Conservation (phyloP, 768 basidiomycete species). For the Udeniomyces megalosporus region DNA sequence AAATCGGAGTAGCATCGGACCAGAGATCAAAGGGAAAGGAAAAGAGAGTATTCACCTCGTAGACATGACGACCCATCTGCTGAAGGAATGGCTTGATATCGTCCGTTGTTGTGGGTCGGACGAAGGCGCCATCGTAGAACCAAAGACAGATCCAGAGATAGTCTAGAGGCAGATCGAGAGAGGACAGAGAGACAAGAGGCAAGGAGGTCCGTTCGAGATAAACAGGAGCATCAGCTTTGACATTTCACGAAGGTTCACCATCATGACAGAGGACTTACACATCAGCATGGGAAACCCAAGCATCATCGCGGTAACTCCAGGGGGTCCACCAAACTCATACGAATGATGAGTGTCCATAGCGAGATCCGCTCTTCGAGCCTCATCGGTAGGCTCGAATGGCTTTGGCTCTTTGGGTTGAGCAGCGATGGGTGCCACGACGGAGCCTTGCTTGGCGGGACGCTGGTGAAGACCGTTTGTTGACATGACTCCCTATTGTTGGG, state of each 20-base stretch:
- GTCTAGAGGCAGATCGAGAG: too few species aligned
- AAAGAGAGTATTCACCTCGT: constrained; percentile 39
- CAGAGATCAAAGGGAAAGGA: background rate
- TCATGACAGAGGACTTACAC: constrained; percentile 35
- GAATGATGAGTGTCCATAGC: constrained; percentile 23
- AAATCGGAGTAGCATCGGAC: background rate
- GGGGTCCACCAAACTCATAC: constrained; percentile 92
- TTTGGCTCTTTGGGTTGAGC: background rate
- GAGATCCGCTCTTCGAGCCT: background rate
- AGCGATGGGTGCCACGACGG: too few species aligned
- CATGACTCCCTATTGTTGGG: too few species aligned
- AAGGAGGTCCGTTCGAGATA: background rate
- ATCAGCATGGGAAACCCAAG: constrained; percentile 81
- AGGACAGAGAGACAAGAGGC: background rate
- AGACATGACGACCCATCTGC: constrained; percentile 71
- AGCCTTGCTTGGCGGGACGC: too few species aligned
- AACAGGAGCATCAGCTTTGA: background rate
- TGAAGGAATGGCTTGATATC: constrained; percentile 62
- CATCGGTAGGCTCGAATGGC: background rate
- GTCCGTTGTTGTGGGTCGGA: constrained; percentile 42
- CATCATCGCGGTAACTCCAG: constrained; percentile 85
- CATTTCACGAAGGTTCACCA: too few species aligned
- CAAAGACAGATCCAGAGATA: constrained; percentile 95
- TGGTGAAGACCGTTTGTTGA: background rate
- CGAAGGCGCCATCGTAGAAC: constrained; percentile 79